phyloP scores from a whole-genome alignment of 768 basidiomycete species.

The Ramaria sp. region DNA sequence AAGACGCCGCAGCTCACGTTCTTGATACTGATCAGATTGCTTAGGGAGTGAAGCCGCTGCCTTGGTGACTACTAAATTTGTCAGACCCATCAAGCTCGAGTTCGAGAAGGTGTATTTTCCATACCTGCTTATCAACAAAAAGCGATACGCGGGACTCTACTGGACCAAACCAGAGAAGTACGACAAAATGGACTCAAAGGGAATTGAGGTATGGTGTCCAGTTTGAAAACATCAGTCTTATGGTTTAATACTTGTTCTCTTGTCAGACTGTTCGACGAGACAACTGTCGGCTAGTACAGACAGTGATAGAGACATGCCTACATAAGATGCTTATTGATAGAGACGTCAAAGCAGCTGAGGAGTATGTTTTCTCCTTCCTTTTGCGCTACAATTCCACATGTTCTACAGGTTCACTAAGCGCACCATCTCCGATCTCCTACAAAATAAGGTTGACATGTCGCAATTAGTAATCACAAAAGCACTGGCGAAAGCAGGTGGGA shows the following conservation, averaged over 20 bases:
- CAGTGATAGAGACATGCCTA: constrained; percentile 94
- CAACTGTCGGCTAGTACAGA: constrained; percentile 96
- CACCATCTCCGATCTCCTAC: constrained; percentile 84
- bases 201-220: constrained; percentile 70
- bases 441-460: constrained; percentile 98
- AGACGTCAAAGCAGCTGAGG: constrained; percentile 88
- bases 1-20: background rate
- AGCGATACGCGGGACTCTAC: constrained; percentile 95
- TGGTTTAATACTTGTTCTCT: background rate
- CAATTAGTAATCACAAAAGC: constrained; percentile 99
- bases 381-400: constrained; percentile 3
- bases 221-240: background rate
- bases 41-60: constrained; percentile 87
- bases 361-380: constrained; percentile 36
- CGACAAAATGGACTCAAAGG: constrained; percentile 99
- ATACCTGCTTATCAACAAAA: constrained; percentile 96
- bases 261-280: constrained; percentile 93
- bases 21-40: constrained; percentile 2
- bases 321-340: constrained; percentile 97
- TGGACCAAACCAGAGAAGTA: constrained; percentile 95
- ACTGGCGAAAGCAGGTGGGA: constrained; percentile 70
- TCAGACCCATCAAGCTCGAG: constrained; percentile 95
- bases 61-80: constrained; percentile 81
- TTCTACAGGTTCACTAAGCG: constrained; percentile 76
- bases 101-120: constrained; percentile 99